Base-by-base conservation (phyloP, 768 basidiomycete genomes). In the Leucogyrophana mollusca region DNA sequence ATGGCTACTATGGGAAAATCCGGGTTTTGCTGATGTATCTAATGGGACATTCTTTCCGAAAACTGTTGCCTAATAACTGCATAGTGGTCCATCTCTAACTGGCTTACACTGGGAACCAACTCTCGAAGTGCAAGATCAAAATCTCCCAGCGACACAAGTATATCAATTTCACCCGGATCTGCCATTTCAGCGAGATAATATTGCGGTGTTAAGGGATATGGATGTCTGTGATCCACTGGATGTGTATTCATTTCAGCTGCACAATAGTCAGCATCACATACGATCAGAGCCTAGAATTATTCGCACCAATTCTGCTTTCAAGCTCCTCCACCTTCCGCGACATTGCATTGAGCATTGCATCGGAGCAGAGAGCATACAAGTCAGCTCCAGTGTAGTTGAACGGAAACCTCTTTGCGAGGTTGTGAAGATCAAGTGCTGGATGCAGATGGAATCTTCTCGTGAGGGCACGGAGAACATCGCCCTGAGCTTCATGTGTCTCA, bases 301-400 rank as follows among this genome's bases (percentile, higher is more conserved):
- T 49, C 76, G 40, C 56, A 85, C 87, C 80, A 39, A 98, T 86
- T 55, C 79, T 83, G 6, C 58, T 61, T 49, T 98, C 95, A 11
- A 98, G 70, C 40, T 77, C 78, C 50, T 80, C 77, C 0, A 96
- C 94, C 54, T 87, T 92, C 30, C 89, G 73, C 17, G 91, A 84
- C 85, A 99, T 95, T 9, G 96, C 92, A 62, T 90, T 89, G 46
- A 99, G 74, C 78, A 99, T 83, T 1, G 96, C 94, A 66, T 99
- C 95, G 4, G 93, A 89, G 65, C 96, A 98, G 8, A 99, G 72
- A 0, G 96, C 96, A 70, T 99, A 98, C 52, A 98, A 94, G 63
- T 99, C 96, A 34, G 96, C 96, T 35, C 96, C 96, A 2, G 96
- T 98, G 60, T 87, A 94, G 61, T 94, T 92, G 73, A 94, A 91